These are phyloP conservation scores for Macrophomina phaseolina DNA, from an alignment of 2,329 filamentous ascomycete genomes.

Conservation along the genomic window DNA sequence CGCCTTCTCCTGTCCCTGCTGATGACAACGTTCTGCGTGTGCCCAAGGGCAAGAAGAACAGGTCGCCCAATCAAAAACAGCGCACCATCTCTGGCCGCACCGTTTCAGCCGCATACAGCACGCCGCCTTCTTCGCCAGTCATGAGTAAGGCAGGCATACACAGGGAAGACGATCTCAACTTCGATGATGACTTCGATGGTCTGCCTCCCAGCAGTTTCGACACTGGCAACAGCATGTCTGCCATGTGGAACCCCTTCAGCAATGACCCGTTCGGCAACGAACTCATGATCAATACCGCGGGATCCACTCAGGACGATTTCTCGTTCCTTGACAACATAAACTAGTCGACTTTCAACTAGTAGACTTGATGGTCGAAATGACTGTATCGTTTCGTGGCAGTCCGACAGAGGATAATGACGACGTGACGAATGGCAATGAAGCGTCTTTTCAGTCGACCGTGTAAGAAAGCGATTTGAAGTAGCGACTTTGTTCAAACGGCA, in stretches of 20 bases:
- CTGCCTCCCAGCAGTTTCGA: slow-evolving; percentile 9
- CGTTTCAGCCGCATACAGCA: slow-evolving; percentile 42
- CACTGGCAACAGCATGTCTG: not conserved
- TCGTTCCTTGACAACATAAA: slow-evolving; percentile 15
- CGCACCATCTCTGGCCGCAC: slow-evolving; percentile 22
- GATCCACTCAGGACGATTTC: slow-evolving; percentile 12
- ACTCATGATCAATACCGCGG: slow-evolving; percentile 22
- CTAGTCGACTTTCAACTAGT: not conserved
- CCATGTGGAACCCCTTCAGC: slow-evolving; percentile 21
- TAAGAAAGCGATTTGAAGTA: slow-evolving; percentile 16
- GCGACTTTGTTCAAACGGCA: slow-evolving; percentile 22
- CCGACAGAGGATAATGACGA: slow-evolving; percentile 13
- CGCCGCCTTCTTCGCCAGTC: slow-evolving; percentile 44
- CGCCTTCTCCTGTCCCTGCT: slow-evolving; percentile 41
- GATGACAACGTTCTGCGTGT: slow-evolving; percentile 19
- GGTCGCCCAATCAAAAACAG: slow-evolving; percentile 13
- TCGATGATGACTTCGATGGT: slow-evolving; percentile 18
- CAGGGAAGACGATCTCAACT: slow-evolving; percentile 16
- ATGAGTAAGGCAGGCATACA: slow-evolving; percentile 11
- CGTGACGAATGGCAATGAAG: slow-evolving; percentile 22
- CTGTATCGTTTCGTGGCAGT: not conserved
- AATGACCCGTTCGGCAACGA: slow-evolving; percentile 18
- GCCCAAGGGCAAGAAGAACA: slow-evolving; percentile 22
- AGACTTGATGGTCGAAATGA: not conserved
- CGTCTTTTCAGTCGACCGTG: slow-evolving; percentile 20